Base-by-base conservation (phyloP, 495 filamentous ascomycete species). In the Bathelium albidoporum region DNA sequence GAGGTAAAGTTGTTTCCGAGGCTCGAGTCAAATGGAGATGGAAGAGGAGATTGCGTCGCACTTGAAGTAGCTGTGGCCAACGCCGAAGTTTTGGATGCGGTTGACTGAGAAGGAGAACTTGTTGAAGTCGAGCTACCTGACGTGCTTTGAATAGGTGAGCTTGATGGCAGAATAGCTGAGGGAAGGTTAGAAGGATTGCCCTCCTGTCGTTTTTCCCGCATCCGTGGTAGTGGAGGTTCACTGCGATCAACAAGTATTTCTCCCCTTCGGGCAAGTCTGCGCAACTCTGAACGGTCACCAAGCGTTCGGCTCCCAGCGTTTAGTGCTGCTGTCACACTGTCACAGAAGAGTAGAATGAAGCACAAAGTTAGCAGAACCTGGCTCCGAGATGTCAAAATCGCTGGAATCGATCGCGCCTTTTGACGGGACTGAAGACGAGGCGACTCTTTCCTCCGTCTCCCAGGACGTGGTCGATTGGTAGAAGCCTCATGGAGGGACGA, bases 11-110 rank as follows among this genome's bases (percentile, higher is more conserved):
- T 89, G 59, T 79, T 79, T 20, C 83, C 82, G 44, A 92, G 74
- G 65, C 79, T 82, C 52, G 83, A 85, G 69, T 94, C 89, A 71
- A 93, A 89, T 3, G 88, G 81, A 7, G 74, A 80, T 0, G 90
- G 90, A 32, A 94, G 76, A 18, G 80, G 73, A 32, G 12, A 58
- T 32, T 61, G 32, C 29, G 22, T 18, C 24, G 49, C 5, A 18
- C 45, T 58, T 11, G 62, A 44, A 9, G 62, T n/a, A 20, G 62
- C 63, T 3, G 65, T 65, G 24, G 24, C 52, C 58, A 64, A 4
- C 1, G 41, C 26, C 5, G 20, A 39, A 24, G 31, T 29, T 49
- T 32, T 22, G 9, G 63, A 63, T 24, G 62, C 58, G 28, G 59
- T 45, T 22, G 66, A 11, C 41, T 9, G 49, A 55, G 49, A 55